Conservation (phyloP, 2,329 filamentous ascomycete species). For the Teratosphaeriaceae sp. region DNA sequence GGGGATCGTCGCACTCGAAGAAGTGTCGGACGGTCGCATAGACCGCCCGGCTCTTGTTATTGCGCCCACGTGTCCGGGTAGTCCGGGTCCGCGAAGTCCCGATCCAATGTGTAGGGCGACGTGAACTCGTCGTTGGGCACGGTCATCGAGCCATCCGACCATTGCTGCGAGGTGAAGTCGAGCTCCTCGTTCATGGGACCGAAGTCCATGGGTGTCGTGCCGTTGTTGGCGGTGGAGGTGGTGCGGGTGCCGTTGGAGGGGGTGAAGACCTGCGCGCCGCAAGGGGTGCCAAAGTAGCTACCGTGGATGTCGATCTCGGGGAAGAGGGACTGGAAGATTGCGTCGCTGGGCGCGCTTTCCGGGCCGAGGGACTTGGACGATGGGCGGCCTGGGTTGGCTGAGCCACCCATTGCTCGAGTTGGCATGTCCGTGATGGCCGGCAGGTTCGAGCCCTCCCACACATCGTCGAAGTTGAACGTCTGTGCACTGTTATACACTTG, state of each 20-base stretch:
- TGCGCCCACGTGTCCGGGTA: conserved; percentile 21
- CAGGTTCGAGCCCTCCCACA: conserved; percentile 16
- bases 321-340: conserved; percentile 26
- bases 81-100: conserved; percentile 22
- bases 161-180: conserved; percentile 24
- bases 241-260: conserved; percentile 6
- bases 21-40: conserved; percentile 10
- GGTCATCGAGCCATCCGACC: conserved; percentile 28
- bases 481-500: conserved; percentile 13
- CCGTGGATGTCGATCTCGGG: conserved; percentile 25
- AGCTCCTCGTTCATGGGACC: conserved; percentile 13
- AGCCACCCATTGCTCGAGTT: conserved; percentile 9
- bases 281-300: conserved; percentile 11
- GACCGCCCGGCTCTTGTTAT: conserved; percentile 20
- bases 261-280: conserved; percentile 9
- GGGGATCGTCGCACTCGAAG: conserved; percentile 8
- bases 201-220: conserved; percentile 16
- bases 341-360: conserved; percentile 22
- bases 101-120: conserved; percentile 21
- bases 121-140: conserved; percentile 25
- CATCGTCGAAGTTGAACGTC: conserved; percentile 10
- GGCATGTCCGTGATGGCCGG: conserved; percentile 11
- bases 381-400: conserved; percentile 15
- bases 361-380: conserved; percentile 24
- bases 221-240: conserved; percentile 5